phyloP scores from a whole-genome alignment of 1,139 yeast genomes.

The Debaryomyces coudertii region DNA sequence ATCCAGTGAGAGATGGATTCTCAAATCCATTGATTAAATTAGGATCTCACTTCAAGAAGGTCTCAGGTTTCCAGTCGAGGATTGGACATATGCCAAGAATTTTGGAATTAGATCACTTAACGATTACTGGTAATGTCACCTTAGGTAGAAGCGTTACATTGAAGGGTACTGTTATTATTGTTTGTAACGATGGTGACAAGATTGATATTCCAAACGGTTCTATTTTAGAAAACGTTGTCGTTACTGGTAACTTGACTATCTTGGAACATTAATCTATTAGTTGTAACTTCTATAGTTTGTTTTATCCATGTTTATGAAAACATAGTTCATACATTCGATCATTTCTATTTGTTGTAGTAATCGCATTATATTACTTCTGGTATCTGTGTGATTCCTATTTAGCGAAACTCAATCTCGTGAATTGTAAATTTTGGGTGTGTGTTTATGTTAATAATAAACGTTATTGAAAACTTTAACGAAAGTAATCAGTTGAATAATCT shows the following conservation, averaged over 20 bases:
- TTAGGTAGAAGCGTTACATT: slow-evolving; percentile 89
- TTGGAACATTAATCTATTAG: slow-evolving; percentile 69
- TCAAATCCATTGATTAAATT: slow-evolving; percentile 93
- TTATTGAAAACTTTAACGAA: too few species aligned
- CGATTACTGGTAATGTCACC: slow-evolving; percentile 94
- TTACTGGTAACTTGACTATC: slow-evolving; percentile 94
- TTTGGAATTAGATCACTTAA: slow-evolving; percentile 91
- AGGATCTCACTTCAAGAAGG: slow-evolving; percentile 96
- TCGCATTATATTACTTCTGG: too few species aligned
- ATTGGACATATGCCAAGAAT: slow-evolving; percentile 96
- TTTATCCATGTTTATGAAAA: slow-evolving; percentile 4
- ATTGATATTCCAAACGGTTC: slow-evolving; percentile 98
- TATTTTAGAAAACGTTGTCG: slow-evolving; percentile 91
- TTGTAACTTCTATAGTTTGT: slow-evolving; percentile 1
- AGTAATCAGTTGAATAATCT: too few species aligned
- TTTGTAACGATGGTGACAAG: slow-evolving; percentile 94
- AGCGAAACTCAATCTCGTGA: too few species aligned
- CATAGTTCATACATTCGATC: not conserved
- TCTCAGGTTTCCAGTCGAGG: slow-evolving; percentile 84
- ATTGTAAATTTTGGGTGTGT: too few species aligned
- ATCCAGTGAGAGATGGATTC: slow-evolving; percentile 81
- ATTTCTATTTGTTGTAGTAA: not conserved
- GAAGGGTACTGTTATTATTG: slow-evolving; percentile 97
- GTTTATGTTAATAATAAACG: too few species aligned
- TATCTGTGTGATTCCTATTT: too few species aligned